Evolutionary conservation across 2,329 filamentous ascomycete species (phyloP), one percentile per base, ranked within the genome.

Genomic region (Trichophyton simii): DNA sequence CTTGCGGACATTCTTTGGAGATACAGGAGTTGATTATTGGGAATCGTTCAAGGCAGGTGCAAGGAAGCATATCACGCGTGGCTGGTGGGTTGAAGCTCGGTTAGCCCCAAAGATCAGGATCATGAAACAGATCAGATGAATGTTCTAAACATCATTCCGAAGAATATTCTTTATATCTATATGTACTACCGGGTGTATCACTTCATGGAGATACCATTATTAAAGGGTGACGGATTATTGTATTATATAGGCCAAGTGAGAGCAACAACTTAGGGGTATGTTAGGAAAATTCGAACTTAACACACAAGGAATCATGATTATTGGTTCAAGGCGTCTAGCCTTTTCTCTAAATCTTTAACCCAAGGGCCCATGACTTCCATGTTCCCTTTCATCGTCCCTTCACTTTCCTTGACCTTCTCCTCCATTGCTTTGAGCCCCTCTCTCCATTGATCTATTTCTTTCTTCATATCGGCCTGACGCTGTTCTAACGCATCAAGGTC

Each of bases 371-470:
- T 86, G n/a, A 88, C 82, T 68, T 87, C 85, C 73, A 91, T 85
- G 73, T 99, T 99, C 58, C 81, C 83, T 66, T 83, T 83, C 78
- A 95, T 87, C 3, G 84, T 81, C 31, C 78, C 78, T 70, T 88
- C 86, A 3, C 87, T 85, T 63, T 87, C 82, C 64, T 79, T 79
- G 69, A 97, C 84, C 28, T 87, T 85, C 61, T 78, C 77, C 73
- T 96, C 91, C 20, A 96, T 83, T 70, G 86, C 88, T 64, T 85
- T 83, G 15, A 97, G 74, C 0, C 90, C 89, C 61, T 88, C 86
- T 64, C 85, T 83, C 94, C 94, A 97, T 71, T 87, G 86, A 74
- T 85, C 85, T 62, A 99, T 86, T 72, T 97, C 94, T 3, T 80
- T 80, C 25, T 86, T 85, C 83, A 94, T 91, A 64, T 94, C 89